A percentile compares a stretch with the other conserved stretches of the same genome.
Conservation (phyloP, 208 protist genomes). For the Trypanosomatidae sp. region DNA sequence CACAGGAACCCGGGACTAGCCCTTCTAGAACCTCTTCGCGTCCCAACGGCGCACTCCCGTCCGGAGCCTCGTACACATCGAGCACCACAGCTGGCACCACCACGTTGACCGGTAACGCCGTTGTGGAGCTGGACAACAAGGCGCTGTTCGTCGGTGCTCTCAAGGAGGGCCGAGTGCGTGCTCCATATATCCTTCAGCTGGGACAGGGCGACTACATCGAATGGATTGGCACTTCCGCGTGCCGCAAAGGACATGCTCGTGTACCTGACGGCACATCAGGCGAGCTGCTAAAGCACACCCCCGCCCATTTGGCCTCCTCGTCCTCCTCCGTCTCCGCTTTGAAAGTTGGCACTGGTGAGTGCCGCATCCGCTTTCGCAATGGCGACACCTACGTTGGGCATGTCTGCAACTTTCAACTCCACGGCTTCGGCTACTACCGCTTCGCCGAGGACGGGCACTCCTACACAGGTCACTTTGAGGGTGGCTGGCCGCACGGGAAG, state of each 20-base stretch:
- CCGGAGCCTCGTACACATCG: neutral
- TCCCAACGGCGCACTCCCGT: neutral
- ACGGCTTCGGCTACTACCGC: slow-evolving; percentile 62
- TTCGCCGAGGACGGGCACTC: slow-evolving; percentile 45
- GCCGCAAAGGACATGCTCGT: neutral
- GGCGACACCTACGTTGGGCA: slow-evolving; percentile 66
- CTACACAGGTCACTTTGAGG: slow-evolving; percentile 49
- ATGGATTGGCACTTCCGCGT: slow-evolving; percentile 29
- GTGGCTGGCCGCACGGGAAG: slow-evolving; percentile 49
- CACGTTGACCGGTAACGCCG: slow-evolving; percentile 31
- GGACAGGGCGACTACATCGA: slow-evolving; percentile 52
- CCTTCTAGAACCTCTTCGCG: neutral
- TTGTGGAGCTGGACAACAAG: slow-evolving; percentile 49
- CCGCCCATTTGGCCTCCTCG: neutral
- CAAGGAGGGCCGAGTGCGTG: slow-evolving; percentile 13
- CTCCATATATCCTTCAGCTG: slow-evolving; percentile 39
- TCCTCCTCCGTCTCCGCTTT: neutral
- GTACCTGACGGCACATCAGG: neutral
- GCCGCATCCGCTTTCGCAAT: slow-evolving; percentile 56
- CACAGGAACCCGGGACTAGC: neutral
- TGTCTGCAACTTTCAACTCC: slow-evolving; percentile 42
- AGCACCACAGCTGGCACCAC: neutral
- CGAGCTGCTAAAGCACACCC: neutral
- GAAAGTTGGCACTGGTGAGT: slow-evolving; percentile 35
- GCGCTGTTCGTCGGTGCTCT: slow-evolving; percentile 44